Base-by-base conservation (phyloP, 176 grass and related monocot genomes). In the Urochloa ruziziensis region DNA sequence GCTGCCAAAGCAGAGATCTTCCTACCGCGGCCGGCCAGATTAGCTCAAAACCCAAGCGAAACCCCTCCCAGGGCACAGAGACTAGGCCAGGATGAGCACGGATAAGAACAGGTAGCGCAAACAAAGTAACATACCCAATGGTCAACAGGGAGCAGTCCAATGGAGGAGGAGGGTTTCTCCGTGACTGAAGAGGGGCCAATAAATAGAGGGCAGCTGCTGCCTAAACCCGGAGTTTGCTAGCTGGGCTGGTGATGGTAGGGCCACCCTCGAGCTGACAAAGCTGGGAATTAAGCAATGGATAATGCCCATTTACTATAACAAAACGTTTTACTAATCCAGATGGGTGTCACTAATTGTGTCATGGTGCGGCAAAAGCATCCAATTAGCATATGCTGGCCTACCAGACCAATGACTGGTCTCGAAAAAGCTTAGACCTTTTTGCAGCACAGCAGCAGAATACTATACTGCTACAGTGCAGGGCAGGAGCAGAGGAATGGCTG, bases 71-170 rank as follows among this genome's bases (percentile, higher is more conserved):
- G 52, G 56, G 28, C 39, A 23, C 39, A 62, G 51, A 14, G 51
- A 58, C 39, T 75, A 75, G 33, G 10, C n/a, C 59, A 84, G 62
- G 66, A 86, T 17, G 7, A 79, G 65, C 11, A 34, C 19, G 73
- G 78, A 29, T 46, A 80, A 28, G 53, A 80, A 47, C 28, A n/a
- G 46, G 32, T 10, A 63, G 39, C 52, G 10, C 4, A 27, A 28
- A 30, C 88, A 47, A 15, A 3, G 44, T 47, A 47, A 47, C 49
- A 62, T 87, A 90, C 89, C 82, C 67, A 83, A n/a, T 44, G 59
- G 58, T 27, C 70, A 40, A 59, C 53, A 33, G 17, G 37, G 60
- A 33, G 64, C 11, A 60, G 30, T 59, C 48, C 63, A 87, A 75
- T 28, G 80, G 61, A 83, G 68, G 59, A 86, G 74, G 59, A 79